Evolutionary conservation across 1,139 yeast species (phyloP).

Genomic region (Suhomyces guaymorum): DNA sequence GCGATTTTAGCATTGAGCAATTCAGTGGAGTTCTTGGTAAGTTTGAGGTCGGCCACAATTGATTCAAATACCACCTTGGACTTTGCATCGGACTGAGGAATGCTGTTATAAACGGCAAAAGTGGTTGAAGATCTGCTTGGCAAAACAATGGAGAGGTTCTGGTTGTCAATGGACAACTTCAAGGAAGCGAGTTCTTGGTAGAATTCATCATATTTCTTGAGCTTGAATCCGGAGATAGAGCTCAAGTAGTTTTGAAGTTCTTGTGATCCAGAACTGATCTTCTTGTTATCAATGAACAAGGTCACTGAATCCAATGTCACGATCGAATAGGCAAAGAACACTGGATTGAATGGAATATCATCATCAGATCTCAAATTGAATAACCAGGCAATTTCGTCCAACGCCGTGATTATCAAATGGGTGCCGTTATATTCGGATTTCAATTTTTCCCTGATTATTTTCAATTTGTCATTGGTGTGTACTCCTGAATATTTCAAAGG

Average conservation of each 20-base stretch:
- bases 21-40: slow-evolving; percentile 41
- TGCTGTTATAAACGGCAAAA: slow-evolving; percentile 33
- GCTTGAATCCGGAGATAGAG: slow-evolving; percentile 27
- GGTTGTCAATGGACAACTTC: slow-evolving; percentile 21
- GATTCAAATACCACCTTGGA: slow-evolving; percentile 31
- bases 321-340: slow-evolving; percentile 50
- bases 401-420: slow-evolving; percentile 41
- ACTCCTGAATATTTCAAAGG: slow-evolving; percentile 48
- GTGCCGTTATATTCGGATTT: slow-evolving; percentile 20
- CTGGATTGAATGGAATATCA: slow-evolving; percentile 51
- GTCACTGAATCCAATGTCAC: slow-evolving; percentile 31
- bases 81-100: slow-evolving; percentile 34
- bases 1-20: slow-evolving; percentile 42
- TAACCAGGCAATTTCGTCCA: slow-evolving; percentile 60
- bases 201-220: slow-evolving; percentile 34
- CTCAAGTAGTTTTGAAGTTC: slow-evolving; percentile 28
- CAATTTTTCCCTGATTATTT: slow-evolving; percentile 30
- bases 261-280: slow-evolving; percentile 25
- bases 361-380: slow-evolving; percentile 49
- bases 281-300: slow-evolving; percentile 41
- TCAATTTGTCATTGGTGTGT: slow-evolving; percentile 33
- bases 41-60: slow-evolving; percentile 36
- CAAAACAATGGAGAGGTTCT: slow-evolving; percentile 27
- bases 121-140: slow-evolving; percentile 35
- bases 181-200: slow-evolving; percentile 32